Base-by-base conservation (phyloP, 176 grass and related monocot genomes). In the Leersia perrieri region DNA sequence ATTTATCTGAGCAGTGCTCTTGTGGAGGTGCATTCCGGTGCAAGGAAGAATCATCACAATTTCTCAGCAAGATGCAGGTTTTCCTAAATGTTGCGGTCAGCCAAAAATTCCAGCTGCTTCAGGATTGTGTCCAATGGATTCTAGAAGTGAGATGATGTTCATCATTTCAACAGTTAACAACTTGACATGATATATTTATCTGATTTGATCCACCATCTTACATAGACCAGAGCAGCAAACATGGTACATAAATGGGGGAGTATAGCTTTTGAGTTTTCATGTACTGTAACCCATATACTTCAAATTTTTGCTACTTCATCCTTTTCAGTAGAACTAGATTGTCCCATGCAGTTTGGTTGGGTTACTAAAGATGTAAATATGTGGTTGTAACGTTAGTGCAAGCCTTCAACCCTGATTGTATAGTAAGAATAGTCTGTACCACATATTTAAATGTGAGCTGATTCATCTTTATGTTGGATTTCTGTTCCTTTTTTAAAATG, bases 21-120 rank as follows among this genome's bases (percentile, higher is more conserved):
- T 95, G 96, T 5, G 96, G 92, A 68, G 88, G 96, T n/a, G 87
- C 86, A 7, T 98, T 95, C 86, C 82, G 85, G 31, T 95, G 96
- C 81, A 89, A 78, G 39, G 96, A 98, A 49, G 86, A 89, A 49
- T 34, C 66, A 1, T 81, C 70, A 9, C 70, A 79, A 60, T 95
- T 93, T 68, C 81, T 93, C 2, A 80, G 77, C 73, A 98, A 98
- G 75, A 95, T 98, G 92, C 89, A 42, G 40, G 92, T 93, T 4
- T 88, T 98, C 88, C 63, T 73, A 23, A 86, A 89, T 11, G 78
- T 95, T 29, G 88, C 96, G 0, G 58, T 82, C 27, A 84, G 66
- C 36, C 88, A 95, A n/a, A 93, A 88, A 35, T 95, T 98, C 33
- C 66, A 77, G 42, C 63, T 98, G 31, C 82, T 98, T 55, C 81